phyloP scores from a whole-genome alignment of 2,329 filamentous ascomycete species.

The Trichoderma atrobrunneum region DNA sequence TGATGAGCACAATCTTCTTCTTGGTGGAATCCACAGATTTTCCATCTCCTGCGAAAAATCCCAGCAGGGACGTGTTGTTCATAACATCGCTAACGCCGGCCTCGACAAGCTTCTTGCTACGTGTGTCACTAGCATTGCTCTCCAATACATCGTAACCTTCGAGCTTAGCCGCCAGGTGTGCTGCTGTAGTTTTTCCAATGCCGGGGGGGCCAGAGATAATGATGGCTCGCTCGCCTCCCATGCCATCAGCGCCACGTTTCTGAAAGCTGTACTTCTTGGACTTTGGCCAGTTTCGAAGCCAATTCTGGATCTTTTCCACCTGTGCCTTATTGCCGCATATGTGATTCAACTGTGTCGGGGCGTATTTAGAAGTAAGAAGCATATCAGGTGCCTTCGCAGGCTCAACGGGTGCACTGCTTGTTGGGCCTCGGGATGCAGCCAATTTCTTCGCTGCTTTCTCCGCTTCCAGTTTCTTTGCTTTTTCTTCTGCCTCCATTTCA shows the following conservation, averaged over 20 bases:
- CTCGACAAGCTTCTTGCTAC: conserved; percentile 95
- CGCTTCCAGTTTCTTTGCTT: conserved; percentile 52
- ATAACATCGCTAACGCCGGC: conserved; percentile 83
- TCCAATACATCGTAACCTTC: conserved; percentile 93
- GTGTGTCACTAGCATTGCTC: conserved; percentile 90
- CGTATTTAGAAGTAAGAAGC: conserved; percentile 94
- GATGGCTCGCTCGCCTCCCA: conserved; percentile 79
- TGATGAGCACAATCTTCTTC: conserved; percentile 93
- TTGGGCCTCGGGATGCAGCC: conserved; percentile 31
- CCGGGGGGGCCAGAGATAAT: conserved; percentile 94
- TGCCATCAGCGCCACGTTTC: conserved; percentile 77
- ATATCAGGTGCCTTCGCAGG: conserved; percentile 55
- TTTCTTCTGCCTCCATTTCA: conserved; percentile 83
- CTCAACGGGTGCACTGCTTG: conserved; percentile 36
- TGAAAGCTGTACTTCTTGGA: conserved; percentile 79
- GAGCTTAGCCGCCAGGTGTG: conserved; percentile 87
- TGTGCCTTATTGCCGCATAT: conserved; percentile 92
- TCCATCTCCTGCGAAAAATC: conserved; percentile 83
- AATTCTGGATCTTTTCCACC: conserved; percentile 85
- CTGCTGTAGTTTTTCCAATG: conserved; percentile 96
- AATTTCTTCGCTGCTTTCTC: conserved; percentile 48
- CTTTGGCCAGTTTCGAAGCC: conserved; percentile 80
- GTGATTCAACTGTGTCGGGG: conserved; percentile 76
- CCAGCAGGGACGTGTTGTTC: conserved; percentile 87
- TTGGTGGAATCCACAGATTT: conserved; percentile 76